These are phyloP conservation scores for Nicotiana benthamiana DNA, from an alignment of 257 asterid species.

Conservation along the genomic window DNA sequence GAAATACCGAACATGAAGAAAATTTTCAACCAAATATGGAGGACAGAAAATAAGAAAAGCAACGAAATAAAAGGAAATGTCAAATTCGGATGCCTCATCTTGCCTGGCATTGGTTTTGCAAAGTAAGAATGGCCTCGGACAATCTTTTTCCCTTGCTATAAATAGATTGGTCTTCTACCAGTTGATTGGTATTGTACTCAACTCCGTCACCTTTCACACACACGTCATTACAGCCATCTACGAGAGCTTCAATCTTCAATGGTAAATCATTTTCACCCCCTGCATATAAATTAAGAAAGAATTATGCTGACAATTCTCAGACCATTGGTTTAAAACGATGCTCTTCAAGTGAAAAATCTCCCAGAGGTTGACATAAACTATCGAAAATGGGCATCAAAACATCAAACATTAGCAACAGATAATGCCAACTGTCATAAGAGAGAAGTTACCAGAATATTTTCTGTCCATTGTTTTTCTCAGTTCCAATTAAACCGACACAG, in stretches of 20 bases:
- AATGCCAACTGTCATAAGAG: background rate
- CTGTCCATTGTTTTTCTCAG: background rate
- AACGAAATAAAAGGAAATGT: background rate
- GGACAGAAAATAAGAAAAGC: background rate
- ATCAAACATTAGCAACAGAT: background rate
- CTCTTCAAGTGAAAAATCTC: background rate
- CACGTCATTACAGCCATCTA: slow-evolving; percentile 1
- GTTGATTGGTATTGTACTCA: background rate
- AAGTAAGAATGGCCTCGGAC: slow-evolving; percentile 7
- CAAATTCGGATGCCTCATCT: background rate
- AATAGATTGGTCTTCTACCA: background rate
- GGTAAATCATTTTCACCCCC: slow-evolving; percentile 7
- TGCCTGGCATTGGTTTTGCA: slow-evolving; percentile 16
- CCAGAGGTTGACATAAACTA: background rate
- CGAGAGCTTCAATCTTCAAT: background rate
- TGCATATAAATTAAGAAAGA: background rate
- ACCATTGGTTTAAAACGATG: background rate
- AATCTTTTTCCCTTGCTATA: background rate
- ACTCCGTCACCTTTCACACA: background rate
- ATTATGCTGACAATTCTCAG: background rate
- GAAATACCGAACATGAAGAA: background rate
- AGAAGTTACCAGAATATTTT: background rate
- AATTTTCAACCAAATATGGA: background rate
- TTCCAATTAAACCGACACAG: background rate
- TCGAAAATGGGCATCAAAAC: background rate